Percentiles rank a stretch among this genome's conserved stretches.
These are phyloP conservation scores for Scutellaria minor DNA, from an alignment of 257 asterid genomes.

Conservation along the genomic window DNA sequence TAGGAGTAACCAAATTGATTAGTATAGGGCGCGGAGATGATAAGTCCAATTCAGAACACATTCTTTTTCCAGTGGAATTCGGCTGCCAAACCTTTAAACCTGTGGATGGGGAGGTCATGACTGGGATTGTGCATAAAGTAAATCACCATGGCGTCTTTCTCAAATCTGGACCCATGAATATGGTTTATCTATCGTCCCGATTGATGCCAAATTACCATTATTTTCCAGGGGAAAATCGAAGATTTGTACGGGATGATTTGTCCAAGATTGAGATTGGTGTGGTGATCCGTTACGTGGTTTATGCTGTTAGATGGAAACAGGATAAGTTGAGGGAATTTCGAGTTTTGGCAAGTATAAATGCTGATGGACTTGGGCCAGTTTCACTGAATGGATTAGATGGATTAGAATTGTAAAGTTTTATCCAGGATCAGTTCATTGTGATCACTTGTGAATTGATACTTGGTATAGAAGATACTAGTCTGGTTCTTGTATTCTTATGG, in stretches of 20 bases:
- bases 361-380: slow-evolving; percentile 76
- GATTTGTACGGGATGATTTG: slow-evolving; percentile 49
- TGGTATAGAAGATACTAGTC: neutral
- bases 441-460: neutral
- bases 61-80: slow-evolving; percentile 57
- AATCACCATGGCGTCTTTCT: slow-evolving; percentile 52
- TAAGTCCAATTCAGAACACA: slow-evolving; percentile 22
- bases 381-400: slow-evolving; percentile 68
- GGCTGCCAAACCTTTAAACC: slow-evolving; percentile 62
- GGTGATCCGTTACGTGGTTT: slow-evolving; percentile 55
- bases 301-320: slow-evolving; percentile 59
- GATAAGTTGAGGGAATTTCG: slow-evolving; percentile 52
- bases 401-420: slow-evolving; percentile 43
- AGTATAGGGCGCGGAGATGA: slow-evolving; percentile 56
- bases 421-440: neutral
- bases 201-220: slow-evolving; percentile 63
- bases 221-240: slow-evolving; percentile 41
- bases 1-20: slow-evolving; percentile 64
- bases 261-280: slow-evolving; percentile 69
- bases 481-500: slow-evolving; percentile 3
- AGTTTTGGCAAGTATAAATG: slow-evolving; percentile 66
- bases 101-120: slow-evolving; percentile 62
- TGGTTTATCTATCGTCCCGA: slow-evolving; percentile 49
- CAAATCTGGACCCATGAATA: slow-evolving; percentile 82
- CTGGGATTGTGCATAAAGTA: slow-evolving; percentile 56